These are phyloP conservation scores for Plasmodium vinckei DNA, from an alignment of 169 alveolate species.

Conservation along the genomic window DNA sequence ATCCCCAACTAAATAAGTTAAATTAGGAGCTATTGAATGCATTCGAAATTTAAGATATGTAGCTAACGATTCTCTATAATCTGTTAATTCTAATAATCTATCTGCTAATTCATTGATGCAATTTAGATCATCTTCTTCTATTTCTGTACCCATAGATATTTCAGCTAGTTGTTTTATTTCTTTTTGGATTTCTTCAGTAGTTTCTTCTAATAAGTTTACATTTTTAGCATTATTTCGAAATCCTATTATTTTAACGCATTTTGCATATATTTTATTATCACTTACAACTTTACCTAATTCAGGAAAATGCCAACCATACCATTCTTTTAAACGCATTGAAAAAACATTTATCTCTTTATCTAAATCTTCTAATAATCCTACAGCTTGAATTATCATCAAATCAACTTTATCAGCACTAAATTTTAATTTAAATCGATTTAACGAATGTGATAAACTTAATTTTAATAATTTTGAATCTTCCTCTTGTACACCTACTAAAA, in stretches of 20 bases:
- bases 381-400: constrained; percentile 99
- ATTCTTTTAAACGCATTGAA: constrained; percentile 98
- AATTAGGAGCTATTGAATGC: constrained; percentile 99
- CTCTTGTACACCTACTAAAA: constrained; percentile 90
- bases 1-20: constrained; percentile 99
- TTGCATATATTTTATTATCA: constrained; percentile 94
- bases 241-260: constrained; percentile 92
- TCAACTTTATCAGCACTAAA: constrained; percentile 99
- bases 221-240: constrained; percentile 88
- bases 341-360: constrained; percentile 98
- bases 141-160: constrained; percentile 99
- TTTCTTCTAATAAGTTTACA: constrained; percentile 86
- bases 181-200: constrained; percentile 95
- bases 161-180: constrained; percentile 98
- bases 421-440: constrained; percentile 96
- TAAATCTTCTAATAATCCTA: constrained; percentile 96
- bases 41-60: constrained; percentile 97
- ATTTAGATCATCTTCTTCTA: constrained; percentile 96
- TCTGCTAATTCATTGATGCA: constrained; percentile 95
- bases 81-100: constrained; percentile 96
- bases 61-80: constrained; percentile 93
- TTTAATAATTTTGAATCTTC: constrained; percentile 79
- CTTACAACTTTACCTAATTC: constrained; percentile 97
- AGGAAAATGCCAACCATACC: constrained; percentile 99
- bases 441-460: constrained; percentile 92